A percentile compares a stretch with the other conserved stretches of the same genome.
These are phyloP conservation scores for Aquilaria agallochum DNA, from an alignment of 441 rosid species.

Conservation along the genomic window DNA sequence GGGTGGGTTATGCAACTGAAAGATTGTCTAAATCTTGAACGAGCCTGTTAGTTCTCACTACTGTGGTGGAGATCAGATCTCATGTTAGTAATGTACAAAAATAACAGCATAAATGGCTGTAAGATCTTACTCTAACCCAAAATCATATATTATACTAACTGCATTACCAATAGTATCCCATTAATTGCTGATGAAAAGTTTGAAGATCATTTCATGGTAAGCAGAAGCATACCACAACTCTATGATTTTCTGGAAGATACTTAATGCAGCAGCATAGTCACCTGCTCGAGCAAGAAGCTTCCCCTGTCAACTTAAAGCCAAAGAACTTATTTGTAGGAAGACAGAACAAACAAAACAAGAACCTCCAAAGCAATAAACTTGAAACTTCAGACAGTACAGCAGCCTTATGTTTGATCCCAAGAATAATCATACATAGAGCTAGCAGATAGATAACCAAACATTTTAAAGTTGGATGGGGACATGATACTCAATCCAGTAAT, in stretches of 20 bases:
- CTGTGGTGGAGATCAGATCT: too few species aligned
- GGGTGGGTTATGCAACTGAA: too few species aligned
- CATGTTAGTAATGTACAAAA: too few species aligned
- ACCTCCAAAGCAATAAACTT: background rate
- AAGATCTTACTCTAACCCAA: too few species aligned
- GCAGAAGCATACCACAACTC: constrained; percentile 65
- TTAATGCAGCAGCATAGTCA: constrained; percentile 65
- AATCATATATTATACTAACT: too few species aligned
- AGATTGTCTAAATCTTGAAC: too few species aligned
- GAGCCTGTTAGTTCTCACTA: too few species aligned
- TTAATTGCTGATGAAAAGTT: constrained; percentile 7
- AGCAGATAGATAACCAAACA: background rate
- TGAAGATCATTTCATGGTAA: constrained; percentile 4
- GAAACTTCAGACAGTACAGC: background rate
- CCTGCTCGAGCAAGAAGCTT: constrained; percentile 90
- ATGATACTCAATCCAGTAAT: constrained; percentile 4
- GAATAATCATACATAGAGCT: background rate
- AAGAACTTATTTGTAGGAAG: constrained; percentile 42
- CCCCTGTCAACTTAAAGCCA: constrained; percentile 99
- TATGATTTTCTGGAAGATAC: constrained; percentile 66
- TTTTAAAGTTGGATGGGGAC: background rate
- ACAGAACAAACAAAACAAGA: constrained; percentile 7
- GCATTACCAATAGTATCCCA: too few species aligned
- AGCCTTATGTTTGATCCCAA: background rate
- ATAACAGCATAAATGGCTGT: too few species aligned